These are phyloP conservation scores for Carallia pectinifolia DNA, from an alignment of 345 rosid genomes.

Conservation along the genomic window DNA sequence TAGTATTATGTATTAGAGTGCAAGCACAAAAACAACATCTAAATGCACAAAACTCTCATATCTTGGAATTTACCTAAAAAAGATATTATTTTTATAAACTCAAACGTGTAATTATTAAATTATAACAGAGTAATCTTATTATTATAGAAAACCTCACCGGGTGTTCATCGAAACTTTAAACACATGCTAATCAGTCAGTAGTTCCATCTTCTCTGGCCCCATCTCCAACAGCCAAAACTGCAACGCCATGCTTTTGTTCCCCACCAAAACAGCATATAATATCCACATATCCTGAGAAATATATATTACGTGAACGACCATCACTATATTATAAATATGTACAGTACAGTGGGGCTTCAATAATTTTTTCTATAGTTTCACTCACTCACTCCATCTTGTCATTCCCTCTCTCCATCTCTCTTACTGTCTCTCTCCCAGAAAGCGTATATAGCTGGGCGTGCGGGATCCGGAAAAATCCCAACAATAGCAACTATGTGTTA, in stretches of 20 bases:
- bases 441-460: background rate
- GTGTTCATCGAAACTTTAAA: background rate
- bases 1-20: no score
- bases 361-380: no score
- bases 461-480: no score
- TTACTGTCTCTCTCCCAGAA: background rate
- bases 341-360: background rate
- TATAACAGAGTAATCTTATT: no score
- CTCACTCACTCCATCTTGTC: no score
- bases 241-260: conserved; percentile 1
- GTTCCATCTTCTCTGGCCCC: background rate
- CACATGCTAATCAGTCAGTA: background rate
- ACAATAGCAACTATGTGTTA: conserved; percentile 20
- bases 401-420: no score
- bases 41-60: no score
- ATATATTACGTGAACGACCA: conserved; percentile 6
- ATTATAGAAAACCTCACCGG: background rate
- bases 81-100: no score
- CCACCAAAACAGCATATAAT: background rate
- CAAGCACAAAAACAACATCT: no score
- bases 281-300: background rate
- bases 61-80: no score
- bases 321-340: background rate
- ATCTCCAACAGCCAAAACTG: background rate
- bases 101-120: no score